These are phyloP conservation scores for Ophiostoma ips DNA, from an alignment of 2,329 filamentous ascomycete species.

Conservation along the genomic window DNA sequence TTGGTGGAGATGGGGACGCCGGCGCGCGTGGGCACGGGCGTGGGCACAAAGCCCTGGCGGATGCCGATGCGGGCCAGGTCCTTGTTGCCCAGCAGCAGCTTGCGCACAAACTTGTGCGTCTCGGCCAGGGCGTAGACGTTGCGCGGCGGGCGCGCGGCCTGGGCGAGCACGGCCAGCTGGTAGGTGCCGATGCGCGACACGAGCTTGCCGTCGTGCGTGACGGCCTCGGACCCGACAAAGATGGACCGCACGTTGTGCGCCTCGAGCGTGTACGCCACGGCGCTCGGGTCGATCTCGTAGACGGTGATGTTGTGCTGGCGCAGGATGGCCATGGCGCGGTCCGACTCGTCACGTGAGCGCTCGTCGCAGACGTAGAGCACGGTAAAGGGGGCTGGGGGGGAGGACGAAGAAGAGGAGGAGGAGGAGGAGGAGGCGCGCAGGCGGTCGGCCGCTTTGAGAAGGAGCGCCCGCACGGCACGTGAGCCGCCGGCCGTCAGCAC, in stretches of 20 bases:
- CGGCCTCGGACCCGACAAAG: slow-evolving; percentile 63
- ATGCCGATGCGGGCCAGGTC: slow-evolving; percentile 52
- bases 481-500: slow-evolving; percentile 88
- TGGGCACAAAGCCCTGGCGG: slow-evolving; percentile 55
- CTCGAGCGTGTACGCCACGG: slow-evolving; percentile 62
- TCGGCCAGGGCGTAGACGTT: slow-evolving; percentile 85
- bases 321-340: slow-evolving; percentile 55
- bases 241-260: slow-evolving; percentile 53
- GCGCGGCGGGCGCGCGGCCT: slow-evolving; percentile 34
- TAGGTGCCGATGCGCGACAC: slow-evolving; percentile 77
- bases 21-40: slow-evolving; percentile 21
- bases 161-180: slow-evolving; percentile 73
- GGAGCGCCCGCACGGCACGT: slow-evolving; percentile 64
- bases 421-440: slow-evolving; percentile 21
- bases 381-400: too few relatives aligned
- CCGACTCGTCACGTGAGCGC: slow-evolving; percentile 42
- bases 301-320: slow-evolving; percentile 66
- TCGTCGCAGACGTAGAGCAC: slow-evolving; percentile 66
- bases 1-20: slow-evolving; percentile 13
- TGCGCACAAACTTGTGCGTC: slow-evolving; percentile 89
- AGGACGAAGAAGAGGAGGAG: too few relatives aligned
- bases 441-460: slow-evolving; percentile 59
- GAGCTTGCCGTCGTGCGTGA: slow-evolving; percentile 87
- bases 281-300: slow-evolving; percentile 62
- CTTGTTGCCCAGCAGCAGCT: slow-evolving; percentile 70